Evolutionary conservation across 2,329 filamentous ascomycete species (phyloP).

Genomic region (Cercospora berteroae): DNA sequence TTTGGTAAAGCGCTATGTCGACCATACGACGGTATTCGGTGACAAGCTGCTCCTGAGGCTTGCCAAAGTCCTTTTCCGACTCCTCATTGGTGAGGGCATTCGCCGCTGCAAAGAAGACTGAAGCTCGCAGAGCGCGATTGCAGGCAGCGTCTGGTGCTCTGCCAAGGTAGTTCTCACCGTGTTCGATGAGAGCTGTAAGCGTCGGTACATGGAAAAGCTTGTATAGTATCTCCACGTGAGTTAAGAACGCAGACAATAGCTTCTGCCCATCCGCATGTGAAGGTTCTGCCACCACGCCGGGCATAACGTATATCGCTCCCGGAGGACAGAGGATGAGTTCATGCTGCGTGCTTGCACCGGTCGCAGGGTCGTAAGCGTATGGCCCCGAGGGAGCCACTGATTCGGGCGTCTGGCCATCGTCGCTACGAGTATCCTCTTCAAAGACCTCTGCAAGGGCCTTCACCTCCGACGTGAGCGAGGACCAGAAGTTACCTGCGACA

Average conservation of each 20-base stretch:
- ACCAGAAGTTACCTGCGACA: constrained; percentile 36
- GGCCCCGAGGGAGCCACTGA: constrained; percentile 17
- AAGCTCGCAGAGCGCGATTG: constrained; percentile 32
- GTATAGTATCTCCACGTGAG: constrained; percentile 33
- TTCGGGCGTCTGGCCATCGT: constrained; percentile 24
- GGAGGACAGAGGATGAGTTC: constrained; percentile 36
- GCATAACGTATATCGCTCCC: constrained; percentile 35
- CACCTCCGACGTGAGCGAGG: constrained; percentile 34
- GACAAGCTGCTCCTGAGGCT: constrained; percentile 25
- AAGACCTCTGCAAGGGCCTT: constrained; percentile 36
- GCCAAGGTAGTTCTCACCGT: constrained; percentile 30
- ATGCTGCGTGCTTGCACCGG: constrained; percentile 20
- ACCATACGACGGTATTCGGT: constrained; percentile 29
- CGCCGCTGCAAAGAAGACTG: constrained; percentile 35
- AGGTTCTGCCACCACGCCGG: constrained; percentile 33
- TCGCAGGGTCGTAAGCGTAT: constrained; percentile 13
- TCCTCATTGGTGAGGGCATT: constrained; percentile 35
- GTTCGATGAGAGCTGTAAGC: constrained; percentile 26
- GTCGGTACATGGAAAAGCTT: constrained; percentile 35
- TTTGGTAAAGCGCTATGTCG: constrained; percentile 35
- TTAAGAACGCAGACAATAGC: constrained; percentile 29
- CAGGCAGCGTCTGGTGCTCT: constrained; percentile 26
- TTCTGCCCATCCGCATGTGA: constrained; percentile 15
- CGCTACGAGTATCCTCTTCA: constrained; percentile 29
- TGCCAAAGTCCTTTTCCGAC: constrained; percentile 25